Percentiles rank a stretch among this genome's conserved stretches.
Conservation (phyloP, 768 basidiomycete genomes). For the Crucibulum laeve region DNA sequence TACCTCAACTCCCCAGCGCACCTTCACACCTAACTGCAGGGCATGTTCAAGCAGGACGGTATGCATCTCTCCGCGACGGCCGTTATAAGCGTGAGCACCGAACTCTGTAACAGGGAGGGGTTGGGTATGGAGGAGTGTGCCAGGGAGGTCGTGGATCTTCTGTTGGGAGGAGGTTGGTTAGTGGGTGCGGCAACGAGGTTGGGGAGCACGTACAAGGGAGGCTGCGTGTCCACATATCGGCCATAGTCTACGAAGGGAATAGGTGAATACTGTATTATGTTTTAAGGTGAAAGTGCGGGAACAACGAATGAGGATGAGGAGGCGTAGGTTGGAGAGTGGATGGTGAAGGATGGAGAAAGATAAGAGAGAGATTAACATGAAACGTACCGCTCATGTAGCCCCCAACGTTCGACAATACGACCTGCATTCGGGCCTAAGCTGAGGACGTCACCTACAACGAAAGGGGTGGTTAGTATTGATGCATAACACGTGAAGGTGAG, state of each 20-base stretch:
- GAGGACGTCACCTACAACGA: not conserved
- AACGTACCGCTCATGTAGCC: constrained; percentile 2
- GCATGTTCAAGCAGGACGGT: constrained; percentile 15
- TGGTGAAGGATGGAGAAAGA: not conserved
- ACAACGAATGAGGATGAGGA: not conserved
- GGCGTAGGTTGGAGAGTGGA: not conserved
- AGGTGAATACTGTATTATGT: too few relatives aligned
- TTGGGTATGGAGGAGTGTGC: constrained; percentile 1
- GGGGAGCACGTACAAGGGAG: not conserved
- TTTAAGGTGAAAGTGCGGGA: too few relatives aligned
- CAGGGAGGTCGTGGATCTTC: constrained; percentile 1
- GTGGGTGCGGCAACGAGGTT: not conserved
- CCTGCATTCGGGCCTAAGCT: constrained; percentile 3
- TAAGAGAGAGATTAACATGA: not conserved
- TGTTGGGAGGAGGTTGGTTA: not conserved
- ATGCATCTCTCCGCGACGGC: constrained; percentile 19
- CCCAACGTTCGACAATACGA: constrained; percentile 3
- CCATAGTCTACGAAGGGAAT: not conserved
- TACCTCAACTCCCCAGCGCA: constrained; percentile 13
- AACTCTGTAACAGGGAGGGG: constrained; percentile 3
- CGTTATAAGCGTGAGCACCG: constrained; percentile 13
- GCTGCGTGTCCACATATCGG: not conserved
- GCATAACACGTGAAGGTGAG: not conserved
- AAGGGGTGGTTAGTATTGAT: not conserved
- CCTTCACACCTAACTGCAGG: constrained; percentile 9